These are phyloP conservation scores for Ceratocystis cubensis DNA, from an alignment of 2,329 filamentous ascomycete genomes.

Conservation along the genomic window DNA sequence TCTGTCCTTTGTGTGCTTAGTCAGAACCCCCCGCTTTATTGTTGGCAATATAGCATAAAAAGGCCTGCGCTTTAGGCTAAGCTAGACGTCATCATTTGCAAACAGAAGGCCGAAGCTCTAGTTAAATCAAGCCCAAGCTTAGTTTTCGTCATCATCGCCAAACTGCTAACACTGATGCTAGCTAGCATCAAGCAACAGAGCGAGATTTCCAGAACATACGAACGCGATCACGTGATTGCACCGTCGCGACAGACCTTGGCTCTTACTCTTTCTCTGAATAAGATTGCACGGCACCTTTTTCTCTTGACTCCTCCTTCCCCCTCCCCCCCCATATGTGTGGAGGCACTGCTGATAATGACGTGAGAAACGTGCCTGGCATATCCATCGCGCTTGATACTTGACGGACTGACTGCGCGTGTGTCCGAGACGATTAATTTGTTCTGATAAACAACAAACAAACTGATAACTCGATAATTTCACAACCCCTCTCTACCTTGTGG, in stretches of 20 bases:
- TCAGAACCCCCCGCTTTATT: neutral
- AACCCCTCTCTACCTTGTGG: too few relatives aligned
- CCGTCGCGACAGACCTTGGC: too few relatives aligned
- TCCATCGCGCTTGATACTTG: neutral
- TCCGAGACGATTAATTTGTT: neutral
- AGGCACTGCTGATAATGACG: neutral
- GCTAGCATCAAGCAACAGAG: too few relatives aligned
- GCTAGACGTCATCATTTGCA: constrained; percentile 4
- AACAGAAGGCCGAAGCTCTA: neutral
- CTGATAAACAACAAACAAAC: too few relatives aligned
- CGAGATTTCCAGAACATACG: too few relatives aligned
- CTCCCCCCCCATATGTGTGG: neutral
- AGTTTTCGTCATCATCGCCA: too few relatives aligned
- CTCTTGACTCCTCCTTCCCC: neutral
- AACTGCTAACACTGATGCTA: too few relatives aligned
- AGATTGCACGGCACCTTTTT: too few relatives aligned
- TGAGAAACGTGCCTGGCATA: neutral
- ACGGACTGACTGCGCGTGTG: neutral
- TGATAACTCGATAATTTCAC: too few relatives aligned
- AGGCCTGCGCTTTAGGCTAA: neutral
- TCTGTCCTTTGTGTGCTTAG: neutral
- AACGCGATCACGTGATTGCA: too few relatives aligned
- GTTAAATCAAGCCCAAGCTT: neutral
- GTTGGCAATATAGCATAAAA: too few relatives aligned
- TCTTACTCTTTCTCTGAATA: too few relatives aligned